Base-by-base conservation (phyloP, 108 stramenopile genomes). In the Pseudonitzschia multiseries region DNA sequence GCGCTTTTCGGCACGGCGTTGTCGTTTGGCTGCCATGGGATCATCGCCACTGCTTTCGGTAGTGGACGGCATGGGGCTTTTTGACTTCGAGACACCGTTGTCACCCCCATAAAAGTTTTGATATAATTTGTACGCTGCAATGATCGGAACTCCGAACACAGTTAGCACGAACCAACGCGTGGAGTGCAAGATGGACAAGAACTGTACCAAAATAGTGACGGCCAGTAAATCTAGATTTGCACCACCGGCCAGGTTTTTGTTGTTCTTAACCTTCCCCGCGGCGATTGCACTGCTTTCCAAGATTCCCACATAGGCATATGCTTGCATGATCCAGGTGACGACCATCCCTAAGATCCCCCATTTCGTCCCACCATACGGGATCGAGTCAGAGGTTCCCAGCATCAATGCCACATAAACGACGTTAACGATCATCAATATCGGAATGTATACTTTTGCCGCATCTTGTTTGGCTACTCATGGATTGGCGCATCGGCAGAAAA, bases 151-250 rank as follows among this genome's bases (percentile, higher is more conserved):
- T 84, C 69, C 44, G 75, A 28, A 15, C 32, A 24, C 40, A 80
- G 70, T 51, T 0, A 82, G 40, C 70, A 69, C 84, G 65, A 84
- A 86, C 63, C 84, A 78, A 52, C 79, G 75, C 28, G 76, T 31
- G 22, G 75, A 82, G 15, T 78, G 63, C 57, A 89, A 78, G 21
- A 72, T 61, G 0, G 81, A 62, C 8, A 72, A 81, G 64, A 72
- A 86, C 74, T 89, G 84, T 4, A 86, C 73, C 18, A 84, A 20
- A 18, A 80, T 32, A 27, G 82, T 78, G 20, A 85, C 68, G 22
- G 82, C 88, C 46, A 89, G 60, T 40, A 86, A 68, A 73, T 89
- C 88, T 15, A 89, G 70, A 27, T 76, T 83, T 27, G 72, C 70
- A 28, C 88, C 88, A 26, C 85, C 88, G 0, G 73, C 85, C 22